These are phyloP conservation scores for Colletotrichum paranaense DNA, from an alignment of 2,329 filamentous ascomycete species.

Conservation along the genomic window DNA sequence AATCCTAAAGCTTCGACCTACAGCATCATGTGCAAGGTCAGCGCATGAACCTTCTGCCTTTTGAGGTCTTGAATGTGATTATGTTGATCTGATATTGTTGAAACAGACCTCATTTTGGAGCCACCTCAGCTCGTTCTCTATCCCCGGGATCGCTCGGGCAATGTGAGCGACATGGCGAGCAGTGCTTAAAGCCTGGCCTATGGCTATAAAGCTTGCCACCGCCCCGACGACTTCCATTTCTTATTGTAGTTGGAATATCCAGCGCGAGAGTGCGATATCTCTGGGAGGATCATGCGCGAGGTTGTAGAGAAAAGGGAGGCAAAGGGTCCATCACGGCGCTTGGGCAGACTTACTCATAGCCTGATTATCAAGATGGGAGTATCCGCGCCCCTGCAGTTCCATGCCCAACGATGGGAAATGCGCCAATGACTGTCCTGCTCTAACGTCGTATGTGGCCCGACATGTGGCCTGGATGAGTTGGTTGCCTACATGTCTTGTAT, in stretches of 20 bases:
- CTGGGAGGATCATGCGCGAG: neutral
- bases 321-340: neutral
- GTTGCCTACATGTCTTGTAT: neutral
- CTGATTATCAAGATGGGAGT: neutral
- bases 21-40: fast-evolving
- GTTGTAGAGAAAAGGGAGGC: neutral
- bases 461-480: neutral
- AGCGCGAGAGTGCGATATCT: fast-evolving
- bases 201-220: slow-evolving; percentile 31
- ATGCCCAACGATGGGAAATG: neutral
- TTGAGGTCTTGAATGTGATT: neutral
- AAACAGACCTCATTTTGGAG: slow-evolving; percentile 8
- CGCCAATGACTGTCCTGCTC: neutral
- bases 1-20: slow-evolving; percentile 4
- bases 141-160: slow-evolving; percentile 8
- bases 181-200: slow-evolving; percentile 17
- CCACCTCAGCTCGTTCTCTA: neutral
- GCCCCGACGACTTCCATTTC: slow-evolving; percentile 27
- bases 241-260: no score
- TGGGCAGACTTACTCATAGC: neutral
- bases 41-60: neutral
- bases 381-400: neutral
- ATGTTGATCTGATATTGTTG: fast-evolving
- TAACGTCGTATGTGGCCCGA: neutral
- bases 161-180: neutral